Evolutionary conservation across 768 basidiomycete species (phyloP), one percentile per base, ranked within the genome.

Genomic region (Rubroboletus pulcherrimus): DNA sequence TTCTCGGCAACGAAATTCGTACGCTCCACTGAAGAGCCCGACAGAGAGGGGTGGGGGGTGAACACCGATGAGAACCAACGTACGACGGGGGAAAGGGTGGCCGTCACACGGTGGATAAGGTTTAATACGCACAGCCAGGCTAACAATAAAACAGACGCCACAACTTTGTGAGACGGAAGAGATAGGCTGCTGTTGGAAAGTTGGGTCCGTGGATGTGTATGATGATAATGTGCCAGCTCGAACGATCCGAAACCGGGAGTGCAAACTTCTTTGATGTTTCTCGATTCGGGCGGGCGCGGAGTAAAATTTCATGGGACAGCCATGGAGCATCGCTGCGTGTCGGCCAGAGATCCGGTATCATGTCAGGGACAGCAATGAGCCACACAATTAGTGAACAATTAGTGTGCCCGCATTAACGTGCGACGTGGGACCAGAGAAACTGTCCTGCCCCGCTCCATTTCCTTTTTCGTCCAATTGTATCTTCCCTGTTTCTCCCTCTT

Each of bases 401-500:
- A 57, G 57, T 56, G 37, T 59, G 56, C 63, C 68, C 64, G 62
- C 63, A 24, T 24, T 2, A 70, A 37, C 24, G 42, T 49, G 62
- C 30, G 64, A 71, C 64, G 62, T 67, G 61, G 51, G 45, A 62
- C 53, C 52, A 33, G 48, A 56, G 48, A 50, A 63, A 47, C 11
- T 11, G 40, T 30, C 47, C 26, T 54, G 40, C 44, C 56, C 58
- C 55, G 24, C 52, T 61, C 24, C 3, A 47, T 67, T 71, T 71
- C 69, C 69, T 65, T 69, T 71, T 69, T 63, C 57, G 65, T 72
- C 69, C 61, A 71, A 71, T 71, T 71, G 69, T 71, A 60, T 71
- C 50, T 62, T 71, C 53, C 66, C 67, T 41, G 65, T 71, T 72
- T 72, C 62, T 69, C 60, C 56, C 58, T 62, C 9, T 39, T 69